These are phyloP conservation scores for Rhizopogon vesiculosus DNA, from an alignment of 768 basidiomycete genomes.

Conservation along the genomic window DNA sequence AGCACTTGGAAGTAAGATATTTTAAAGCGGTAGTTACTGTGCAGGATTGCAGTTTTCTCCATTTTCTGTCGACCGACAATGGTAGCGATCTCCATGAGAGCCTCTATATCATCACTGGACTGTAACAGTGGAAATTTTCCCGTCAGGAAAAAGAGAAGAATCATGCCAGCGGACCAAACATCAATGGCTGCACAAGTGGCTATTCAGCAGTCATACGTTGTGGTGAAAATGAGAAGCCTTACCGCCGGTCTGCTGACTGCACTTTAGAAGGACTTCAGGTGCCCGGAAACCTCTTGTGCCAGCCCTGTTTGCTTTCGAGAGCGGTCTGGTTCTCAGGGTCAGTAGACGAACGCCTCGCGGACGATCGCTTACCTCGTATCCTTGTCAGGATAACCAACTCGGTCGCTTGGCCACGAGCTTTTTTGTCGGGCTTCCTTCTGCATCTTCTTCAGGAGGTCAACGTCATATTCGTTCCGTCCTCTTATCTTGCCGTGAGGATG, in stretches of 20 bases:
- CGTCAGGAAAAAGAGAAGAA: conserved; percentile 87
- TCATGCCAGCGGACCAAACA: conserved; percentile 92
- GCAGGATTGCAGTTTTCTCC: conserved; percentile 82
- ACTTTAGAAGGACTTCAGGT: conserved; percentile 94
- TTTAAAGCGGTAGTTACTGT: conserved; percentile 55
- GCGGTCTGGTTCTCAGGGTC: conserved; percentile 44
- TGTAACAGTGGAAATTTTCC: conserved; percentile 94
- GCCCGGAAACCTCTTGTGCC: conserved; percentile 97
- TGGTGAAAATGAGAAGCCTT: conserved; percentile 20
- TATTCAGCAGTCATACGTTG: conserved; percentile 6
- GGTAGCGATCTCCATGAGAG: conserved; percentile 88
- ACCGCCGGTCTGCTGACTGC: conserved; percentile 91
- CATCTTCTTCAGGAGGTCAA: conserved; percentile 46
- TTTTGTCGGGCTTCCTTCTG: conserved; percentile 59
- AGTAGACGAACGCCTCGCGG: background rate
- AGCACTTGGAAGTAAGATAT: background rate
- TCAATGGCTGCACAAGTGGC: conserved; percentile 68
- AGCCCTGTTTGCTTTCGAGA: conserved; percentile 91
- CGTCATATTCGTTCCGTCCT: conserved; percentile 39
- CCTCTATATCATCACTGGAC: conserved; percentile 91
- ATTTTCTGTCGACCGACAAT: conserved; percentile 81
- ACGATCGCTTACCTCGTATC: conserved; percentile 54
- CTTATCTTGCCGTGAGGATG: conserved; percentile 67
- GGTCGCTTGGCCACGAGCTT: conserved; percentile 51
- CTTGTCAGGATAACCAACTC: conserved; percentile 73